A percentile compares a stretch with the other conserved stretches of the same genome.
Evolutionary conservation across 768 basidiomycete species (phyloP).

Genomic region (Suillus paluster): DNA sequence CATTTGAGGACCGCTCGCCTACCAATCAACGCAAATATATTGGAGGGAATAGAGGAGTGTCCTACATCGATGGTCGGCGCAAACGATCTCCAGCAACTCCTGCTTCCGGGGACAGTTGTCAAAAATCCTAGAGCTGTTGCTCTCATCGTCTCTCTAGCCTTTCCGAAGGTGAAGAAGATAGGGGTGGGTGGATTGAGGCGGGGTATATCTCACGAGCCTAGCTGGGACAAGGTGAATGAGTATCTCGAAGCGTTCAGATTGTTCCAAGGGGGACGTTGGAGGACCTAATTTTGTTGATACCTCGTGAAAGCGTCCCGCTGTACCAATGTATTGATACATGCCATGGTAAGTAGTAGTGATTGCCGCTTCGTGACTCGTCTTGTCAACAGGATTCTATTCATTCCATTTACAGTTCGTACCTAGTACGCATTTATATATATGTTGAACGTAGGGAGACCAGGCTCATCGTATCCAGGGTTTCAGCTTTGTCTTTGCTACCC

Average conservation of each 20-base stretch:
- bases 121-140: neutral
- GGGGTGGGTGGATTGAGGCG: too few relatives aligned
- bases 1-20: neutral
- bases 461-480: too few relatives aligned
- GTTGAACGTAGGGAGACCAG: too few relatives aligned
- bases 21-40: neutral
- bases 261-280: neutral
- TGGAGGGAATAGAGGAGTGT: neutral
- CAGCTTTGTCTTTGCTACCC: too few relatives aligned
- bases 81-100: neutral
- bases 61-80: neutral
- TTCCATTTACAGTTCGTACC: too few relatives aligned
- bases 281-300: neutral
- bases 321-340: too few relatives aligned
- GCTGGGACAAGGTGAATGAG: neutral
- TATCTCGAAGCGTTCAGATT: neutral
- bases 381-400: too few relatives aligned
- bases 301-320: too few relatives aligned
- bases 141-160: neutral
- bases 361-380: too few relatives aligned
- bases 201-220: neutral
- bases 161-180: neutral
- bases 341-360: too few relatives aligned
- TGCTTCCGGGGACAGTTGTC: neutral
- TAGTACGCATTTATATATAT: too few relatives aligned